A percentile compares a stretch with the other conserved stretches of the same genome.
Evolutionary conservation across 306 rosid genomes (phyloP).

Genomic region (Trichosanthes cucumerina): DNA sequence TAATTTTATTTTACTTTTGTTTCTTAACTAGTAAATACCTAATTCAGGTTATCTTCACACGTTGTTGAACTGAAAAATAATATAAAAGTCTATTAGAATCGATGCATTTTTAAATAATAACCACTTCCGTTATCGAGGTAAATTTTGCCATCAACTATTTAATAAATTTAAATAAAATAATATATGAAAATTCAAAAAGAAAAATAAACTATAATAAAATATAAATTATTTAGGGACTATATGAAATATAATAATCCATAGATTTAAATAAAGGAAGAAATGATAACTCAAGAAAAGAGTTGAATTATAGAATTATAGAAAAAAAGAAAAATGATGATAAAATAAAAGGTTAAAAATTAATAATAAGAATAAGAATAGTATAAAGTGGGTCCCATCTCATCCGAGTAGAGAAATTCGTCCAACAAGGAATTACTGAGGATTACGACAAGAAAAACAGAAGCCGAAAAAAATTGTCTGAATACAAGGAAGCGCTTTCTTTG

Average conservation of each 20-base stretch:
- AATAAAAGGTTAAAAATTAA: background rate
- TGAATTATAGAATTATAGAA: background rate
- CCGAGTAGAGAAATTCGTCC: background rate
- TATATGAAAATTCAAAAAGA: too few relatives aligned
- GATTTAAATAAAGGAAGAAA: background rate
- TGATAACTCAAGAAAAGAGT: background rate
- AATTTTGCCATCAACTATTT: too few relatives aligned
- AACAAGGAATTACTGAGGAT: background rate
- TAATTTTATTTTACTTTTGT: too few relatives aligned
- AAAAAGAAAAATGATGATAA: background rate
- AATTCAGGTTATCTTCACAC: too few relatives aligned
- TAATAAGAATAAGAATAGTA: background rate
- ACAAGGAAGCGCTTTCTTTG: background rate
- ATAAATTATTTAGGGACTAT: background rate
- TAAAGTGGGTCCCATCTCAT: background rate
- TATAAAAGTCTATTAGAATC: too few relatives aligned
- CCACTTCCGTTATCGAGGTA: too few relatives aligned
- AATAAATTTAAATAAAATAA: too few relatives aligned
- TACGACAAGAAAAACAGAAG: background rate
- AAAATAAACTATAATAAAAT: too few relatives aligned
- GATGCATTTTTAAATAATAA: too few relatives aligned
- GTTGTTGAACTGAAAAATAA: too few relatives aligned
- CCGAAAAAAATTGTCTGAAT: background rate
- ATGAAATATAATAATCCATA: background rate
- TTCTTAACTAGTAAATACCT: too few relatives aligned